Conservation (phyloP, 805 yeast species). For the Kodamaea nitidulidarum region DNA sequence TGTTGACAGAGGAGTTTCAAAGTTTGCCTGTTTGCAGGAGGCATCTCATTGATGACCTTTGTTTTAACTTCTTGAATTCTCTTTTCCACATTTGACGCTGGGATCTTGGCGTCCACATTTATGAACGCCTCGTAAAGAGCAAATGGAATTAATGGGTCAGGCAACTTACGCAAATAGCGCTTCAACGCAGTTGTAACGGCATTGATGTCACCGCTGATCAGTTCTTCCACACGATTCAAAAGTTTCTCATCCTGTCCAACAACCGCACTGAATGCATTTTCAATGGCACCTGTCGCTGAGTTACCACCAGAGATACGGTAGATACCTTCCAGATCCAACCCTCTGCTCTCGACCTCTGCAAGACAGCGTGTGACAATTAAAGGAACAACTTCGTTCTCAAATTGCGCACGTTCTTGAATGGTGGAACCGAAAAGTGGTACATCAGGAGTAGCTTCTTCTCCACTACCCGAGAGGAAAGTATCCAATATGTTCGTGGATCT, state of each 20-base stretch:
- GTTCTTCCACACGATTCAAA: slow-evolving; percentile 24
- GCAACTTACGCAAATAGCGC: slow-evolving; percentile 77
- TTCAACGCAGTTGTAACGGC: slow-evolving; percentile 86
- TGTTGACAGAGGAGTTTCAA: slow-evolving; percentile 60
- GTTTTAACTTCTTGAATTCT: slow-evolving; percentile 41
- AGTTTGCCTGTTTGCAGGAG: slow-evolving; percentile 61
- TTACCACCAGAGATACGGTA: slow-evolving; percentile 87
- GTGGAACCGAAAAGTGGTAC: slow-evolving; percentile 46
- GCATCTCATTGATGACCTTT: slow-evolving; percentile 49
- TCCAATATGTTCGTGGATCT: slow-evolving; percentile 46
- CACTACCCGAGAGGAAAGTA: slow-evolving; percentile 18
- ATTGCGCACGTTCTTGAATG: slow-evolving; percentile 57
- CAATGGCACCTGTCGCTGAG: slow-evolving; percentile 55
- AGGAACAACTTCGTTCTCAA: slow-evolving; percentile 66
- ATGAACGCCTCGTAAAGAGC: slow-evolving; percentile 65
- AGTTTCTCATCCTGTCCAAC: slow-evolving; percentile 11
- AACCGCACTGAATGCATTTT: slow-evolving; percentile 35
- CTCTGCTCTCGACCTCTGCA: slow-evolving; percentile 71
- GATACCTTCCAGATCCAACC: slow-evolving; percentile 77
- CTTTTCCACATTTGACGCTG: slow-evolving; percentile 21
- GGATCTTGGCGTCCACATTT: slow-evolving; percentile 39
- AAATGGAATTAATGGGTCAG: slow-evolving; percentile 79
- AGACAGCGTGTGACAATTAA: slow-evolving; percentile 67
- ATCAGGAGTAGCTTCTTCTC: slow-evolving; percentile 8
- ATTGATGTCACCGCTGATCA: slow-evolving; percentile 66